Conservation (phyloP, 2,329 filamentous ascomycete genomes). For the Teratosphaeria zuluensis region DNA sequence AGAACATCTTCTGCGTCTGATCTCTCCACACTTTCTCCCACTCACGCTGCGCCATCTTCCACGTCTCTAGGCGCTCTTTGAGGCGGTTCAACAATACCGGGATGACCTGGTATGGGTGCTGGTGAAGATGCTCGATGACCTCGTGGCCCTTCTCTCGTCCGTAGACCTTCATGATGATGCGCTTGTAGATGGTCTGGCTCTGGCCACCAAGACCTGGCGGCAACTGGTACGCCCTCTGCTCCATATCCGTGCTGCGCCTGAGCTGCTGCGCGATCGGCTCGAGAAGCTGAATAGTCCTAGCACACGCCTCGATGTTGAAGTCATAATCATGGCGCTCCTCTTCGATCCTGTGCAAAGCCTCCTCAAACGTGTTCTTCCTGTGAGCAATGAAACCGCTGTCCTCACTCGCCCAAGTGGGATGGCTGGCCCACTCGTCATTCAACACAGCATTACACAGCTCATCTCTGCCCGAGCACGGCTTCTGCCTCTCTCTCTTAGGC, state of each 20-base stretch:
- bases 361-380: conserved; percentile 90
- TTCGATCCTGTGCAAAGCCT: conserved; percentile 89
- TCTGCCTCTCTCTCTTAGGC: conserved; percentile 80
- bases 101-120: conserved; percentile 73
- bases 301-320: conserved; percentile 92
- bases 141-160: conserved; percentile 72
- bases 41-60: conserved; percentile 91
- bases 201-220: conserved; percentile 79
- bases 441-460: conserved; percentile 87
- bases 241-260: conserved; percentile 55
- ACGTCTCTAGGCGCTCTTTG: conserved; percentile 95
- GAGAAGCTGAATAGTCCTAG: conserved; percentile 88
- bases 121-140: conserved; percentile 80
- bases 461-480: conserved; percentile 86
- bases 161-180: conserved; percentile 96
- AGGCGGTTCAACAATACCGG: conserved; percentile 80
- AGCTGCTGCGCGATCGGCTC: conserved; percentile 91
- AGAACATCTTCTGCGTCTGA: conserved; percentile 89
- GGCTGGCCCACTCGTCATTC: conserved; percentile 97
- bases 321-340: conserved; percentile 98
- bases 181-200: conserved; percentile 92
- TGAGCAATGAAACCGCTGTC: conserved; percentile 97
- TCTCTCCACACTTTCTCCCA: conserved; percentile 99
- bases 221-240: conserved; percentile 66
- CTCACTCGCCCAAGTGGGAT: conserved; percentile 97